These are phyloP conservation scores for Monilinia vaccinii-corymbosi DNA, from an alignment of 2,329 filamentous ascomycete genomes.

Conservation along the genomic window DNA sequence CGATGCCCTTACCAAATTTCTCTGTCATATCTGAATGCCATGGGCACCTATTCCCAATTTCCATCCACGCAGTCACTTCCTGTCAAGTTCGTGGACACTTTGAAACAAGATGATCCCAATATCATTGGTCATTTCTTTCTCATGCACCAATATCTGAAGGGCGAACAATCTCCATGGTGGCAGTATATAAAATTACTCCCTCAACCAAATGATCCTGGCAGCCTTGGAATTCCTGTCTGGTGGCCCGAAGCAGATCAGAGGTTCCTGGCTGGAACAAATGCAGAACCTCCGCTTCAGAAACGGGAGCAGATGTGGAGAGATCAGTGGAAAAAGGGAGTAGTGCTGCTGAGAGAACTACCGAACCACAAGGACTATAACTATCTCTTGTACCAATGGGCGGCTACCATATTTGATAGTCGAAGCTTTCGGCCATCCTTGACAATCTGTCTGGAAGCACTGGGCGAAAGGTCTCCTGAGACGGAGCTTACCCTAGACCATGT, in stretches of 20 bases:
- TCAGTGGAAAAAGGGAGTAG: conserved; percentile 21
- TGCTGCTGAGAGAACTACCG: conserved; percentile 12
- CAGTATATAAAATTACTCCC: conserved; percentile 60
- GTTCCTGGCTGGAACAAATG: conserved; percentile 35
- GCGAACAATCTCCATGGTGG: conserved; percentile 53
- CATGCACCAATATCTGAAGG: conserved; percentile 55
- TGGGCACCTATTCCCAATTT: conserved; percentile 30
- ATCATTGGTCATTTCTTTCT: conserved; percentile 60
- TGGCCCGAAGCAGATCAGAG: conserved; percentile 53
- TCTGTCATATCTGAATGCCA: conserved; percentile 50
- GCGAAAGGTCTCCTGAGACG: background rate
- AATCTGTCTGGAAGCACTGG: conserved; percentile 30
- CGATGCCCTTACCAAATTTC: conserved; percentile 43
- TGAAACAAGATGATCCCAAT: conserved; percentile 39
- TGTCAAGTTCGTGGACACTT: conserved; percentile 37
- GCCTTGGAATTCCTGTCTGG: conserved; percentile 51
- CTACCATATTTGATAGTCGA: conserved; percentile 54
- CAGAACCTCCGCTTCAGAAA: conserved; percentile 22
- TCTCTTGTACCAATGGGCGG: conserved; percentile 55
- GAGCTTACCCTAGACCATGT: conserved; percentile 16
- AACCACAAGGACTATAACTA: conserved; percentile 19
- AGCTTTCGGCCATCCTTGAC: conserved; percentile 52
- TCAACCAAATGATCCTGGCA: conserved; percentile 42
- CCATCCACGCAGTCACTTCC: conserved; percentile 35
- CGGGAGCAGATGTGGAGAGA: conserved; percentile 21